phyloP scores from a whole-genome alignment of 2,329 filamentous ascomycete genomes.

The Pestalotiopsis sp. region DNA sequence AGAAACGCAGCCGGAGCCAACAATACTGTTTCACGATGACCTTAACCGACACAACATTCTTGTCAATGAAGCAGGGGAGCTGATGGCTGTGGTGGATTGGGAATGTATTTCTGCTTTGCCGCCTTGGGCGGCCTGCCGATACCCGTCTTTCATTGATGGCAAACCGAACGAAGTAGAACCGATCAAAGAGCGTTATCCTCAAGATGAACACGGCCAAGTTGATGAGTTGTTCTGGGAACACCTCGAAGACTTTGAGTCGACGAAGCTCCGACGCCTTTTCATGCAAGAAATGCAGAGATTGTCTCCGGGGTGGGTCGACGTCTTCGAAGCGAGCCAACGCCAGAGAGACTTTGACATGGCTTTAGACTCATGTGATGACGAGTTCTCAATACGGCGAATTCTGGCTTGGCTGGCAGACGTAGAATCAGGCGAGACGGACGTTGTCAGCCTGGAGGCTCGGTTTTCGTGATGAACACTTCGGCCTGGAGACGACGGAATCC shows the following conservation, averaged over 20 bases:
- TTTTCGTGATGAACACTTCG: not conserved
- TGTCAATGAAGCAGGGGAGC: conserved; percentile 34
- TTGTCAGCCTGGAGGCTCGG: conserved; percentile 2
- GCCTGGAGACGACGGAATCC: too few relatives aligned
- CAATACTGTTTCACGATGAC: conserved; percentile 39
- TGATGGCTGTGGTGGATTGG: conserved; percentile 45
- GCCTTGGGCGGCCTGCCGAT: conserved; percentile 36
- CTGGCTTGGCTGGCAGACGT: conserved; percentile 6
- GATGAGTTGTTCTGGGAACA: conserved; percentile 7
- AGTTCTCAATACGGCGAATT: conserved; percentile 5
- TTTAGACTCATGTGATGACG: conserved; percentile 7
- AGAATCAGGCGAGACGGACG: conserved; percentile 3
- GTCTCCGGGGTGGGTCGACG: not conserved
- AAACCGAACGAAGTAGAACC: conserved; percentile 3
- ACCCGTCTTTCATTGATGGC: conserved; percentile 2
- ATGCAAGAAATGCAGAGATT: conserved; percentile 3
- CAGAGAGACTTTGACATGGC: conserved; percentile 7
- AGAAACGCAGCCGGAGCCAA: conserved; percentile 25
- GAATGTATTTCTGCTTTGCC: conserved; percentile 44
- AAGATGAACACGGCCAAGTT: not conserved
- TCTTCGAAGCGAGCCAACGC: conserved; percentile 7
- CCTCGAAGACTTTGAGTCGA: conserved; percentile 8
- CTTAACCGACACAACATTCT: conserved; percentile 41
- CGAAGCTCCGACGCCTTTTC: conserved; percentile 1
- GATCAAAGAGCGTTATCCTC: conserved; percentile 3